Conservation (phyloP, 2,329 filamentous ascomycete genomes). For the Nemania sp. region DNA sequence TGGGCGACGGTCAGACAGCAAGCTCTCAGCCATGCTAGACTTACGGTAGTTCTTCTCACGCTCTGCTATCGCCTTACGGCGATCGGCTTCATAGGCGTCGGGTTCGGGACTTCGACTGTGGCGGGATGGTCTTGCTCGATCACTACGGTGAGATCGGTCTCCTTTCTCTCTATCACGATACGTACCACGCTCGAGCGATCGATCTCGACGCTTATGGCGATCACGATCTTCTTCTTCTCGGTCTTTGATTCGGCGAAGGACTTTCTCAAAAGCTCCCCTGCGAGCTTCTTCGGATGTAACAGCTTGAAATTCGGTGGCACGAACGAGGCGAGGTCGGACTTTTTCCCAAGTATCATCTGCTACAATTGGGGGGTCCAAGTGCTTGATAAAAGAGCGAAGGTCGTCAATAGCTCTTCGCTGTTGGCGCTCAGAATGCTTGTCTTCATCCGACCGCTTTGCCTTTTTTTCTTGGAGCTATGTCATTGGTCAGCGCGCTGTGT, state of each 20-base stretch:
- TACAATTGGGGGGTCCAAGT: slow-evolving; percentile 81
- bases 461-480: slow-evolving; percentile 80
- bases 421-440: slow-evolving; percentile 81
- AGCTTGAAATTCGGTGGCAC: slow-evolving; percentile 81
- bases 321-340: slow-evolving; percentile 77
- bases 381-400: slow-evolving; percentile 84
- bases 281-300: slow-evolving; percentile 83
- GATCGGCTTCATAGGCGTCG: slow-evolving; percentile 93
- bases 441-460: slow-evolving; percentile 73
- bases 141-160: slow-evolving; percentile 66
- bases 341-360: slow-evolving; percentile 85
- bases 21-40: slow-evolving; percentile 68
- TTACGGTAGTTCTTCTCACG: slow-evolving; percentile 93
- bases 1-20: slow-evolving; percentile 58
- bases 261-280: slow-evolving; percentile 85
- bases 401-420: slow-evolving; percentile 85
- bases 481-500: slow-evolving; percentile 35
- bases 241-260: slow-evolving; percentile 86
- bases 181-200: slow-evolving; percentile 56
- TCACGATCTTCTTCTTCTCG: slow-evolving; percentile 85
- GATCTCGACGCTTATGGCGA: slow-evolving; percentile 62
- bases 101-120: slow-evolving; percentile 87
- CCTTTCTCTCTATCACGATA: slow-evolving; percentile 63
- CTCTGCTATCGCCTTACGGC: slow-evolving; percentile 89
- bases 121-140: slow-evolving; percentile 59